Evolutionary conservation across 176 grass and related monocot genomes (phyloP).

Genomic region (Echinochloa phyllopogon): DNA sequence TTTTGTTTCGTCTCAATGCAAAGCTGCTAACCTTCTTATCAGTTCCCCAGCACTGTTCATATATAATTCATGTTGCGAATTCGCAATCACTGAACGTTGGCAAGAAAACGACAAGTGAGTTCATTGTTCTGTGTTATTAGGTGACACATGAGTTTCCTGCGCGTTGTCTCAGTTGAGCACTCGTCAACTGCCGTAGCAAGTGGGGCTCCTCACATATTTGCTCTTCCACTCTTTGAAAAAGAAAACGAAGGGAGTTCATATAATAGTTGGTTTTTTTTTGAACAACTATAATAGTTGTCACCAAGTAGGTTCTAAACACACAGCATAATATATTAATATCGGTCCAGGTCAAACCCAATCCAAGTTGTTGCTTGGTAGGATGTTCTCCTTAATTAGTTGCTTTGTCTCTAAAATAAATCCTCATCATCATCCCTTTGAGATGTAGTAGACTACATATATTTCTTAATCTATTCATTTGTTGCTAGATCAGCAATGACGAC

Average conservation of each 20-base stretch:
- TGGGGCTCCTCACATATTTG: neutral
- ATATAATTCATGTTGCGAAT: neutral
- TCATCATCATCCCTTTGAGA: neutral
- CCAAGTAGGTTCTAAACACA: constrained; percentile 28
- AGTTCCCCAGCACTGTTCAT: neutral
- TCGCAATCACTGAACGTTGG: neutral
- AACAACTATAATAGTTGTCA: neutral
- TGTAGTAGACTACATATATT: neutral
- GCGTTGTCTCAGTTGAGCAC: neutral
- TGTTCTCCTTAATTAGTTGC: neutral
- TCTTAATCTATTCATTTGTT: neutral
- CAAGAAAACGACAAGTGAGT: neutral
- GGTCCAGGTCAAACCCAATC: neutral
- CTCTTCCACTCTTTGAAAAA: neutral
- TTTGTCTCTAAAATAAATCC: neutral
- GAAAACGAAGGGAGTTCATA: neutral
- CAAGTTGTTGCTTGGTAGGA: neutral
- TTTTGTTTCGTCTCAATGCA: neutral
- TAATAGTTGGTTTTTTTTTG: no score
- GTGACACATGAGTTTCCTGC: neutral
- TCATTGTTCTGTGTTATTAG: neutral
- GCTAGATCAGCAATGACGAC: constrained; percentile 14
- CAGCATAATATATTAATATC: neutral
- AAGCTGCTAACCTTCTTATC: neutral
- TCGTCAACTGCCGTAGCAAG: neutral